A percentile compares a stretch with the other conserved stretches of the same genome.
These are phyloP conservation scores for Conidiobolus incongruus DNA, from an alignment of 371 early-diverging fungal genomes.

Conservation along the genomic window DNA sequence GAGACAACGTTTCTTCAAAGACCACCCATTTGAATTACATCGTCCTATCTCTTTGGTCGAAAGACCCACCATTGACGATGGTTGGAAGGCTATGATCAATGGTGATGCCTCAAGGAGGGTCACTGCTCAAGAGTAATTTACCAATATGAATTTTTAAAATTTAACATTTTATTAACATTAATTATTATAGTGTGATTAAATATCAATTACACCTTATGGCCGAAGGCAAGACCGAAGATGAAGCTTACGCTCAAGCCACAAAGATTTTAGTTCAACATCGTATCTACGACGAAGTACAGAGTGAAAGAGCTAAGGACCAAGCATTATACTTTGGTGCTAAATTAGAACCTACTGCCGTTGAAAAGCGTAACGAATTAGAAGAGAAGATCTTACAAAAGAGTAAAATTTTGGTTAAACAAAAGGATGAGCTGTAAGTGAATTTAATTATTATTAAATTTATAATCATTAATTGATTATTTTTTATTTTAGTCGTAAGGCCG, in stretches of 20 bases:
- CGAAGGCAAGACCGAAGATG: conserved; percentile 29
- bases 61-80: conserved; percentile 8
- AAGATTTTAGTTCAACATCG: neutral
- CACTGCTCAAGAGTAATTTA: neutral
- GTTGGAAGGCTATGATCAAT: neutral
- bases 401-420: neutral
- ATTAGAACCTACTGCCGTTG: neutral
- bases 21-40: conserved; percentile 69
- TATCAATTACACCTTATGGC: conserved; percentile 54
- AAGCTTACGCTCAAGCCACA: conserved; percentile 46
- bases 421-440: neutral
- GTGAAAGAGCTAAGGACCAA: neutral
- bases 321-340: neutral
- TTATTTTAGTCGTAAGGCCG: neutral
- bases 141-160: too few species aligned
- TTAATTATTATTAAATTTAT: too few species aligned
- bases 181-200: conserved; percentile 32
- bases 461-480: neutral
- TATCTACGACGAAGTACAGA: neutral
- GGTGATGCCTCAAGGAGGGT: neutral
- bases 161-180: neutral
- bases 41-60: conserved; percentile 41
- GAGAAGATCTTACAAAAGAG: neutral
- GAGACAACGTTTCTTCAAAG: conserved; percentile 56
- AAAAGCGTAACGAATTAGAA: neutral